Base-by-base conservation (phyloP, 176 grass and related monocot species). In the Musa beccarii region DNA sequence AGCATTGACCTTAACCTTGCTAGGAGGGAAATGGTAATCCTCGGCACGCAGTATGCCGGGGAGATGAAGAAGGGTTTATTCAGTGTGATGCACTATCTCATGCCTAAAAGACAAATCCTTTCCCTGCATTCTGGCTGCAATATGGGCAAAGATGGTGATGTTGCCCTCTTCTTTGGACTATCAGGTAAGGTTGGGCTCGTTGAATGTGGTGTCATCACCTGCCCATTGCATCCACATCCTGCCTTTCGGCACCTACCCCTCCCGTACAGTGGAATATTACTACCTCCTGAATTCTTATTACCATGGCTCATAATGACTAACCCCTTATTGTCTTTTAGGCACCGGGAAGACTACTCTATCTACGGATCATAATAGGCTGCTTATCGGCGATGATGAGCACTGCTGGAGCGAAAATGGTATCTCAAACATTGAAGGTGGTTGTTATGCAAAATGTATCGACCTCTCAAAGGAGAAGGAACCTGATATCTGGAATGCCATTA, bases 31-130 rank as follows among this genome's bases (percentile, higher is more conserved):
- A 99, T 99, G 95, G 95, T 99, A 43, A 99, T 99, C 86, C 91
- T 99, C 9, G 95, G 95, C 79, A 99, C 95, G 72, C 95, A 99
- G 82, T 99, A 99, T 81, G 95, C 95, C 28, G 95, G 95, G 69
- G 95, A 99, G 91, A 99, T 99, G 95, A 99, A 99, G 91, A 99
- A 99, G 82, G 95, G 95, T 1, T 89, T 99, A 54, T 99, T 99
- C 87, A 79, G 95, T 55, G 81, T 99, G 82, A 99, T 99, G 95
- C 95, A 99, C 88, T 99, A 99, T 86, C 95, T 99, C 82, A 99
- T 99, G 95, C 95, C 95, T 82, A 94, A 87, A 72, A 82, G 95
- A 12, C 80, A 75, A 2, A 99, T 99, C 80, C 90, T 99, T 78
- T 94, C 95, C 75, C 72, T 99, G 69, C 95, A 99, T 80, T 99